These are phyloP conservation scores for Williopsis jadinii DNA, from an alignment of 1,139 yeast genomes.

Conservation along the genomic window DNA sequence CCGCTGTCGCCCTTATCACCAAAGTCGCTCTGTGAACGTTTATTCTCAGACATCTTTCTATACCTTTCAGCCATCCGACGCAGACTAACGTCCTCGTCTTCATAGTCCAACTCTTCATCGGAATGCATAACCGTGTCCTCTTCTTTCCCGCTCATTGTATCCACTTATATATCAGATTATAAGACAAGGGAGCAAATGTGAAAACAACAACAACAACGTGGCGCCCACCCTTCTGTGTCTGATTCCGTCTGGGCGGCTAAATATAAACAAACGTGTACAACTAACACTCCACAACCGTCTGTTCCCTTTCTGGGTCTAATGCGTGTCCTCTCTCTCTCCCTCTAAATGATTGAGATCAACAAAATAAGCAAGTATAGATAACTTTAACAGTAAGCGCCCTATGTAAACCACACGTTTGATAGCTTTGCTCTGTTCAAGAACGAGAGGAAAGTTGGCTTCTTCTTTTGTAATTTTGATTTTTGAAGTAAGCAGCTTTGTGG, in stretches of 20 bases:
- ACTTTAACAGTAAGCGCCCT: not conserved
- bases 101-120: conserved; percentile 14
- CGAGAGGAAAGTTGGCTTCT: not conserved
- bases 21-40: conserved; percentile 7
- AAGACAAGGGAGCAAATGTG: too few relatives aligned
- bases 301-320: too few relatives aligned
- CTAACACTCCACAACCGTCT: too few relatives aligned
- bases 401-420: not conserved
- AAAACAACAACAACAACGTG: not conserved
- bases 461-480: not conserved
- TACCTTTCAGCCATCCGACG: not conserved
- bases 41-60: not conserved
- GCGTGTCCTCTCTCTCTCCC: too few relatives aligned
- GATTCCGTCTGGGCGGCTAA: not conserved
- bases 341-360: too few relatives aligned
- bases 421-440: too few relatives aligned
- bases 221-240: not conserved
- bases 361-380: not conserved
- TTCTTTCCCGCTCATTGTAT: conserved; percentile 2
- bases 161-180: not conserved
- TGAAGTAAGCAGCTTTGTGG: not conserved
- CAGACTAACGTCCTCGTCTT: conserved; percentile 18
- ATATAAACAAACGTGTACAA: too few relatives aligned
- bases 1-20: conserved; percentile 19
- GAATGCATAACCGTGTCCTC: conserved; percentile 2